Evolutionary conservation across 208 protist species (phyloP).

Genomic region (Leishmania turanica): DNA sequence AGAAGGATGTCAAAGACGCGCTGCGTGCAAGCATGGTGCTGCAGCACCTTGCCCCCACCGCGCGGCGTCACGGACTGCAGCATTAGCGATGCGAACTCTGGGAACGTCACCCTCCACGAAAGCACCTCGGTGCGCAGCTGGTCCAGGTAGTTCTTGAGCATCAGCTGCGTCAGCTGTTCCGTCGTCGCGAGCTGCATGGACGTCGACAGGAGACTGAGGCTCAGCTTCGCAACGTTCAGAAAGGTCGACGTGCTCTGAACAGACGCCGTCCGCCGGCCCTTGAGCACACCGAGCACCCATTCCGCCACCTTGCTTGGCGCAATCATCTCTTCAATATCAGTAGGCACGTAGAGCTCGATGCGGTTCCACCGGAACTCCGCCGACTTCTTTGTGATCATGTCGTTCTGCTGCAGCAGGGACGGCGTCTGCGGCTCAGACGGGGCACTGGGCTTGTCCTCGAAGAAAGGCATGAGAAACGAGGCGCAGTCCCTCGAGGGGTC

Average conservation of each 20-base stretch:
- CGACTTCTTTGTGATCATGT: conserved; percentile 29
- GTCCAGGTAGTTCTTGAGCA: conserved; percentile 43
- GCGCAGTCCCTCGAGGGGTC: conserved; percentile 30
- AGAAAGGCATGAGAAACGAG: conserved; percentile 26
- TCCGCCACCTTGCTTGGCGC: conserved; percentile 23
- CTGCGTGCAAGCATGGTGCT: conserved; percentile 66
- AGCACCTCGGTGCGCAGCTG: conserved; percentile 56
- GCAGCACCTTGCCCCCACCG: conserved; percentile 53
- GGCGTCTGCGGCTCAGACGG: not conserved
- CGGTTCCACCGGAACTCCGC: conserved; percentile 27
- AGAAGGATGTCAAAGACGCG: conserved; percentile 69
- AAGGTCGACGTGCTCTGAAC: conserved; percentile 29
- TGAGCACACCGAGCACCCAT: conserved; percentile 36
- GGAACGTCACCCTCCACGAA: conserved; percentile 51
- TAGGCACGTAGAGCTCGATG: conserved; percentile 32
- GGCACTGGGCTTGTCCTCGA: conserved; percentile 21
- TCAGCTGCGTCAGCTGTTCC: conserved; percentile 49
- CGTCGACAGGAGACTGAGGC: conserved; percentile 58
- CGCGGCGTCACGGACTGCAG: conserved; percentile 65
- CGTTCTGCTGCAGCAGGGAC: conserved; percentile 21
- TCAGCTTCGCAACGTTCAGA: conserved; percentile 60
- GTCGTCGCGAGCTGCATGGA: conserved; percentile 65
- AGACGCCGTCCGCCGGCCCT: conserved; percentile 20
- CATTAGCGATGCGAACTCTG: conserved; percentile 60
- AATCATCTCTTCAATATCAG: conserved; percentile 24